Conservation (phyloP, 345 rosid species). For the Aquilaria malaccensis region DNA sequence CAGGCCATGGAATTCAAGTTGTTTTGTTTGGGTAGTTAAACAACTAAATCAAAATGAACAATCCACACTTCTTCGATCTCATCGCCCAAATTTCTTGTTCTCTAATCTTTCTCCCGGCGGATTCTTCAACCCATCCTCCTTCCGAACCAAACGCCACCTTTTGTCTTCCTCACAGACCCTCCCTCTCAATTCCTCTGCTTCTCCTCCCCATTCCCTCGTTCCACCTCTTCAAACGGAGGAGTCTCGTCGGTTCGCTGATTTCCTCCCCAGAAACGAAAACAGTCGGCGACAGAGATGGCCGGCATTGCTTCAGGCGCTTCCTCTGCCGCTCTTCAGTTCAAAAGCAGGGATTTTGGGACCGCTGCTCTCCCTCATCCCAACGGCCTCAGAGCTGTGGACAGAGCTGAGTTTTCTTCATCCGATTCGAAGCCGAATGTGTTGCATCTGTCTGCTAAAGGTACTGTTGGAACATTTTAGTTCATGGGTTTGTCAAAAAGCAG, state of each 20-base stretch:
- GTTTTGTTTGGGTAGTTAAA: constrained; percentile 25
- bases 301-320: constrained; percentile 24
- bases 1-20: neutral
- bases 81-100: constrained; percentile 16
- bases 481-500: neutral
- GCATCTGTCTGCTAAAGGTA: constrained; percentile 23
- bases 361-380: constrained; percentile 26
- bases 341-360: constrained; percentile 21
- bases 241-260: neutral
- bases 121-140: constrained; percentile 16
- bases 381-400: constrained; percentile 35
- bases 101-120: constrained; percentile 14
- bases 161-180: constrained; percentile 24
- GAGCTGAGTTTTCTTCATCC: constrained; percentile 18
- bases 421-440: constrained; percentile 13
- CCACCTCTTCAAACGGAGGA: neutral
- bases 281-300: constrained; percentile 26
- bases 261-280: too few relatives aligned
- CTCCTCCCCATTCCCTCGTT: neutral
- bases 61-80: constrained; percentile 9
- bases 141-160: constrained; percentile 6
- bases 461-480: neutral
- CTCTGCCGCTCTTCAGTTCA: constrained; percentile 23
- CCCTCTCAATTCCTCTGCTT: neutral
- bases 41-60: constrained; percentile 16